Base-by-base conservation (phyloP, 2,329 filamentous ascomycete genomes). In the Diplodia seriata region DNA sequence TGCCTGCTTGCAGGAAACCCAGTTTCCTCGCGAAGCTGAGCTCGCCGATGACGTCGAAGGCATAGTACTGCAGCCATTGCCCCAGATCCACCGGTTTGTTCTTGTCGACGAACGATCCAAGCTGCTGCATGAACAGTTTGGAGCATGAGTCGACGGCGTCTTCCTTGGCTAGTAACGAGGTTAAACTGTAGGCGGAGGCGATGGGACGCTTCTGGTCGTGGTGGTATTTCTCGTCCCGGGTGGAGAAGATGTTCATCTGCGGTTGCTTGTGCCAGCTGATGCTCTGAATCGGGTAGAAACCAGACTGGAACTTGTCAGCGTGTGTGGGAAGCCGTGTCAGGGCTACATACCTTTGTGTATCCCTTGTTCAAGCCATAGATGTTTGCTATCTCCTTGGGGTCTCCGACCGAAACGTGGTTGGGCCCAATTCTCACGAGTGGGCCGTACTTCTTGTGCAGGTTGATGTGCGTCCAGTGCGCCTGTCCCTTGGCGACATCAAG, bases 341-440 rank as follows among this genome's bases (percentile, higher is more conserved):
- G 38, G 20, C 14, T 40, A 29, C 31, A 3, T 31, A 70, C 68
- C 73, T 81, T 81, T 43, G 80, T 66, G 67, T 79, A 80, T 1
- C 79, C 79, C 53, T 76, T 81, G 15, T 78, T 77, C 59, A 80
- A 76, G 40, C 91, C 91, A 71, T 94, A 94, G 63, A 95, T 86
- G 61, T 83, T 78, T 36, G 84, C 82, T 65, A 95, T 92, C 3
- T 90, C 91, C 12, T 83, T 84, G 43, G 90, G 89, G 74, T 94
- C 91, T 65, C 89, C 90, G 64, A 96, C 82, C 63, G 90, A 92
- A 71, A 95, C 84, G 72, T 95, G 92, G 72, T 92, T 88, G 0
- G 93, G 93, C 73, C 92, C 90, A 71, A 96, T 90, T 26, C 93
- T 86, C 23, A 96, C 89, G 0, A 96, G 80, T 12, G 88, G 88